Conservation (phyloP, 192 early-diverging fungal genomes). For the Allomyces macrogynus region DNA sequence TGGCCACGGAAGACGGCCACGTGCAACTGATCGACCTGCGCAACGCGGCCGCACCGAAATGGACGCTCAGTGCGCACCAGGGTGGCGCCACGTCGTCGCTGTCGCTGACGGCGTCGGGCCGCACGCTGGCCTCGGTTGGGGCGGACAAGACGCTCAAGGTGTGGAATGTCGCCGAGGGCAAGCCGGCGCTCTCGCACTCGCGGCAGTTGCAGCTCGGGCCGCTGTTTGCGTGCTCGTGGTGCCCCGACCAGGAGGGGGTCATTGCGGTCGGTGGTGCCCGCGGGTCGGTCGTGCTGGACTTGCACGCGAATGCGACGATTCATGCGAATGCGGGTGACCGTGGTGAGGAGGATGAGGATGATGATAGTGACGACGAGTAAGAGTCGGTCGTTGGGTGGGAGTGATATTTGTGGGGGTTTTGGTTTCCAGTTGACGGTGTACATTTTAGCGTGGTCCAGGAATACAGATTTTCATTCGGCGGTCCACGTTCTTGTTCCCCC, state of each 20-base stretch:
- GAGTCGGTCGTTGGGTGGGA: not conserved
- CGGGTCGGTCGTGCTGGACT: constrained; percentile 9
- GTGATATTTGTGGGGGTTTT: too few relatives aligned
- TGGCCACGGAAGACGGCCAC: constrained; percentile 75
- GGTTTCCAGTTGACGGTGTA: too few relatives aligned
- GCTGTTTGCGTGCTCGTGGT: constrained; percentile 4
- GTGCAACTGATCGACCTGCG: constrained; percentile 79
- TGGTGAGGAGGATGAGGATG: constrained; percentile 11
- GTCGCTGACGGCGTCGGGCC: constrained; percentile 66
- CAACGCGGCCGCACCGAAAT: constrained; percentile 35
- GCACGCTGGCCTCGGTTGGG: constrained; percentile 10
- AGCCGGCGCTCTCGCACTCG: constrained; percentile 30
- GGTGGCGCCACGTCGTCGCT: constrained; percentile 56
- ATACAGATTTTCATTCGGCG: too few relatives aligned
- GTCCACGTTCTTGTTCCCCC: too few relatives aligned
- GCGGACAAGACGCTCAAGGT: constrained; percentile 76
- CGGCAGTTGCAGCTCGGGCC: constrained; percentile 1
- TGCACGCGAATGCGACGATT: constrained; percentile 10
- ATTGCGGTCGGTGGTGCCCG: constrained; percentile 13
- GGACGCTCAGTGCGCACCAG: constrained; percentile 85
- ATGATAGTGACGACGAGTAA: constrained; percentile 16
- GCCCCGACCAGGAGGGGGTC: constrained; percentile 1
- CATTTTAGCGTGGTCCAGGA: too few relatives aligned
- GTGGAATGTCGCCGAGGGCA: constrained; percentile 75
- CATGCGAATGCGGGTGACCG: constrained; percentile 1